phyloP scores from a whole-genome alignment of 108 stramenopile species.

The Poteriospumella lacustris region DNA sequence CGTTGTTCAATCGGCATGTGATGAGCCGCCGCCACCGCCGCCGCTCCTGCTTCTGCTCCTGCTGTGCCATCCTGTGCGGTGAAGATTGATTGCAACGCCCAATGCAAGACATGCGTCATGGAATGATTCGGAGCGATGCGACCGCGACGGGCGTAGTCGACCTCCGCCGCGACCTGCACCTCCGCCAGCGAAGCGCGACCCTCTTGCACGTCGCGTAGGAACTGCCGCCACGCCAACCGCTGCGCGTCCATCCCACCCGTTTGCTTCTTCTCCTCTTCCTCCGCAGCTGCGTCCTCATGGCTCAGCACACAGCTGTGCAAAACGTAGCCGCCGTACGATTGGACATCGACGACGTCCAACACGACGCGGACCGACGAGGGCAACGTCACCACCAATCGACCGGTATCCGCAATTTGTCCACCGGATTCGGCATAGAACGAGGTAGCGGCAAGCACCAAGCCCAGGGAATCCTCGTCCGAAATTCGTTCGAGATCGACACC shows the following conservation, averaged over 20 bases:
- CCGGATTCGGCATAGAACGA: slow-evolving; percentile 94
- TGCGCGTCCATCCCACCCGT: too few relatives aligned
- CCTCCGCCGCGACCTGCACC: slow-evolving; percentile 40
- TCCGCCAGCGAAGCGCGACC: too few relatives aligned
- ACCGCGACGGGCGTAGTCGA: slow-evolving; percentile 84
- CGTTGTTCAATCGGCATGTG: slow-evolving; percentile 82
- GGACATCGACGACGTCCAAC: neutral
- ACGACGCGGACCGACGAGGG: neutral
- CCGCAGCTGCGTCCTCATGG: too few relatives aligned
- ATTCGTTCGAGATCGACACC: too few relatives aligned
- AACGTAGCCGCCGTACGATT: slow-evolving; percentile 63
- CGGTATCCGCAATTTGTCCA: slow-evolving; percentile 88
- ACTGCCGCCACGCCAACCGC: too few relatives aligned
- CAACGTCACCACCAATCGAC: neutral
- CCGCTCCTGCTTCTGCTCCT: too few relatives aligned
- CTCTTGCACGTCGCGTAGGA: too few relatives aligned
- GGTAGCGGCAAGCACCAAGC: slow-evolving; percentile 80
- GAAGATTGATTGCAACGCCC: too few relatives aligned
- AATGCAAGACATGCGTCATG: slow-evolving; percentile 97
- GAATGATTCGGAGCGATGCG: slow-evolving; percentile 91
- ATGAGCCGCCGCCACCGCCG: too few relatives aligned
- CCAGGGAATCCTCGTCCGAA: too few relatives aligned
- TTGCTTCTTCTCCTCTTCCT: too few relatives aligned
- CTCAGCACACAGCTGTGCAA: slow-evolving; percentile 71
- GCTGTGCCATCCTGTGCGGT: too few relatives aligned